These are phyloP conservation scores for Collybiopsis luxurians DNA, from an alignment of 768 basidiomycete genomes.

Conservation along the genomic window DNA sequence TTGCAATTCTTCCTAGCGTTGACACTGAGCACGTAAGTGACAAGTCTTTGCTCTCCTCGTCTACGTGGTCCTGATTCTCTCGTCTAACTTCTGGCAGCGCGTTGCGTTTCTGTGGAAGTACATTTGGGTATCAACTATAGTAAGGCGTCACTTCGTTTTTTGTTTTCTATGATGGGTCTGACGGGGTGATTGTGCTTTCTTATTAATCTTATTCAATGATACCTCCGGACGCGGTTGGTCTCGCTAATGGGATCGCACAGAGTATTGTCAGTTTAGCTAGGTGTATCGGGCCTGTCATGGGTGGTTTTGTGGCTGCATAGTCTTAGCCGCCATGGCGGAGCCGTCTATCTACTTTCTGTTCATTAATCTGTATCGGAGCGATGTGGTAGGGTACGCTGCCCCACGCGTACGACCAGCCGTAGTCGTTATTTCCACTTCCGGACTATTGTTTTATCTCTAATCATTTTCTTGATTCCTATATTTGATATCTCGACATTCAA, in stretches of 20 bases:
- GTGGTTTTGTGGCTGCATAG: constrained; percentile 81
- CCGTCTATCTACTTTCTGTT: no score
- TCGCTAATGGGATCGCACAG: constrained; percentile 95
- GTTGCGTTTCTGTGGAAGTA: constrained; percentile 81
- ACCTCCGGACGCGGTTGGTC: constrained; percentile 82
- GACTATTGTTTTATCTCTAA: no score
- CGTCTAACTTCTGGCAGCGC: constrained; percentile 54
- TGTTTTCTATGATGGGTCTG: background rate
- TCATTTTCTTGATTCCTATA: no score
- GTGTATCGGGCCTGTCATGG: constrained; percentile 84
- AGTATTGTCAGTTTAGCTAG: constrained; percentile 92
- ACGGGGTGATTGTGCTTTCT: constrained; percentile 4
- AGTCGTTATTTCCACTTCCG: no score
- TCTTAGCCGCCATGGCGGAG: no score
- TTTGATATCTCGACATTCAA: no score
- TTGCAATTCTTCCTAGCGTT: constrained; percentile 45
- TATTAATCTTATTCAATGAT: constrained; percentile 58
- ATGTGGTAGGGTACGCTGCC: no score
- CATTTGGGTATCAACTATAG: constrained; percentile 91
- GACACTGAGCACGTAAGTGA: constrained; percentile 75
- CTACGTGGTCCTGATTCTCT: no score
- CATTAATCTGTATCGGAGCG: no score
- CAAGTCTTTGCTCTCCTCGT: no score
- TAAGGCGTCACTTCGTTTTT: constrained; percentile 28
- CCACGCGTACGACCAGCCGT: no score